These are phyloP conservation scores for Kingdonia uniflora DNA, from an alignment of 164 flowering plant genomes.

Conservation along the genomic window DNA sequence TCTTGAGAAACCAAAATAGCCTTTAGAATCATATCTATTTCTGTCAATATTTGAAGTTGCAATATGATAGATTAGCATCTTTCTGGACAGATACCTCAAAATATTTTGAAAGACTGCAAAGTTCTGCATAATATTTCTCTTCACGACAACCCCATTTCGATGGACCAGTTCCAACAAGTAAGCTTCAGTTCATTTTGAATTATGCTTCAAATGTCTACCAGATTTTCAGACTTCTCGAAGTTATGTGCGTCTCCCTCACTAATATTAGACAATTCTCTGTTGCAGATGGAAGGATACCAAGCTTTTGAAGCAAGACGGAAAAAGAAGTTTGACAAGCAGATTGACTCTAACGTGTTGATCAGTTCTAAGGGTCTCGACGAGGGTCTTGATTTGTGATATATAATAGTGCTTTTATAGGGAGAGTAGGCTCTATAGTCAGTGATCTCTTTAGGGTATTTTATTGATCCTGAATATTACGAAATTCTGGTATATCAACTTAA, in stretches of 20 bases:
- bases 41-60: too few relatives aligned
- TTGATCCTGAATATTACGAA: too few relatives aligned
- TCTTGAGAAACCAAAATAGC: background rate
- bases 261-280: constrained; percentile 1
- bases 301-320: constrained; percentile 89
- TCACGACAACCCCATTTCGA: constrained; percentile 83
- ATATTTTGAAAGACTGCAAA: constrained; percentile 74
- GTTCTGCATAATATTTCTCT: constrained; percentile 77
- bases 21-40: background rate
- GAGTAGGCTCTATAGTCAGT: too few relatives aligned
- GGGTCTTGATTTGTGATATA: constrained; percentile 69
- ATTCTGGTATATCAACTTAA: too few relatives aligned
- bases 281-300: constrained; percentile 82
- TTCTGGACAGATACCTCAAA: constrained; percentile 59
- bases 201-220: too few relatives aligned
- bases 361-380: constrained; percentile 90
- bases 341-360: constrained; percentile 95
- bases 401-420: too few relatives aligned
- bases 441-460: too few relatives aligned
- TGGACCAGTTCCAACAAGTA: constrained; percentile 91
- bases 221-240: background rate
- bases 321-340: constrained; percentile 95
- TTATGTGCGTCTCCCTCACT: background rate
- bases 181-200: constrained; percentile 1
- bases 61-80: background rate